Evolutionary conservation across 306 rosid species (phyloP), one percentile per base, ranked within the genome.

Genomic region (Prunus mume): DNA sequence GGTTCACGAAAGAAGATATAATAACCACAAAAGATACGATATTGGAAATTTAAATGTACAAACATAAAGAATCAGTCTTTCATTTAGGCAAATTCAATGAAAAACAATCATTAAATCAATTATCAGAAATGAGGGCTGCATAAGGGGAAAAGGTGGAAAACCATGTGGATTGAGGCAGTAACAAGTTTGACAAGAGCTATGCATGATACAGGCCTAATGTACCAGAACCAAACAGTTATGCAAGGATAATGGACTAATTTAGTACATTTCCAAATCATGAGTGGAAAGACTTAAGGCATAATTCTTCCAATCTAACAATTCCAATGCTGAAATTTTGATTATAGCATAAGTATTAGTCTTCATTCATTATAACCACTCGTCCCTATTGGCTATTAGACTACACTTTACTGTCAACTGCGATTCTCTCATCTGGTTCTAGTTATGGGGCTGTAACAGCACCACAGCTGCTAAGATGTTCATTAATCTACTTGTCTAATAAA

Each of bases 1-100:
- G 72, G 72, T 65, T 22, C 63, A 57, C 27, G 11, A 51, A 19
- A 80, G 55, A 67, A n/a, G 17, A 43, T 51, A 75, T 30, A 43
- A 41, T 45, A 63, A 22, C 46, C 19, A n/a, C 50, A 83, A 46
- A 27, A 61, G 18, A 28, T 7, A 17, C 13, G 24, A 72, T 12
- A 55, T 57, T 43, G 30, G 28, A 28, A n/a, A 49, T 12, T 49
- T 28, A 56, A 32, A 43, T 11, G 19, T 54, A 32, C 18, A 34
- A 41, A 24, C 43, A 28, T 17, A 2, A 25, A 63, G 19, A 41
- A n/a, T 38, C 2, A 11, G 18, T 17, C 12, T 19, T 2, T 34
- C 13, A 2, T 54, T 51, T 27, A 52, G 73, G 52, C 9, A 43
- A 54, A 8, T 24, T 43, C 10, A 56, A 65, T 4, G 13, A 52